Base-by-base conservation (phyloP, 208 protist genomes). In the Crithidia mellificae region DNA sequence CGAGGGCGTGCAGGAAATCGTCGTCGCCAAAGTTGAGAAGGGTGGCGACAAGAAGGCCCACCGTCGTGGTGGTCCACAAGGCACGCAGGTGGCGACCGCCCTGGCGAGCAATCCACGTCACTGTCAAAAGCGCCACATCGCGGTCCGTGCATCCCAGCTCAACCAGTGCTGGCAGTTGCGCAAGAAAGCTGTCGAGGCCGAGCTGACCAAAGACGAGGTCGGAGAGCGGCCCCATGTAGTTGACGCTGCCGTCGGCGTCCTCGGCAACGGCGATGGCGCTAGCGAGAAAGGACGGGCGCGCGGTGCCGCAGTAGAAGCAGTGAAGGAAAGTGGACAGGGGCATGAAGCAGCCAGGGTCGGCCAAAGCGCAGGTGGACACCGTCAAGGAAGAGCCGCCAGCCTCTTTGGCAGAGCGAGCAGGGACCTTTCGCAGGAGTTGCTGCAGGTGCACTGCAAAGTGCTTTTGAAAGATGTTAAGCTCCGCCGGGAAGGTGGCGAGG, bases 291-390 rank as follows among this genome's bases (percentile, higher is more conserved):
- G 68, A 63, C 36, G 85, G 63, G 19, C 72, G 78, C 30, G 68
- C 57, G 8, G 74, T 78, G 34, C 81, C 81, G 30, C 44, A 83
- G 61, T 80, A 77, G 63, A 90, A 90, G 44, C 72, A 81, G 22
- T 49, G 62, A 24, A 83, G 55, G 72, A 90, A 90, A 1, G 20
- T 47, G 47, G 71, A 46, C 27, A 87, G 55, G 22, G 66, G 12
- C 52, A 87, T 78, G 24, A 80, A 39, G 20, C 44, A 19, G 34
- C 55, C 32, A 9, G 61, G 52, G 24, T 12, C 25, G 22, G 38
- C 27, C 58, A 64, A 38, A 20, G 36, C n/a, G n/a, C n/a, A 12
- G 36, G 43, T 24, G n/a, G 34, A 15, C 34, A 38, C n/a, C 30
- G 19, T 53, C 14, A 34, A 22, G 24, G 47, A 24, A 15, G 36